Conservation (phyloP, 1,284 basidiomycete species). For the Acaromyces ingoldii region DNA sequence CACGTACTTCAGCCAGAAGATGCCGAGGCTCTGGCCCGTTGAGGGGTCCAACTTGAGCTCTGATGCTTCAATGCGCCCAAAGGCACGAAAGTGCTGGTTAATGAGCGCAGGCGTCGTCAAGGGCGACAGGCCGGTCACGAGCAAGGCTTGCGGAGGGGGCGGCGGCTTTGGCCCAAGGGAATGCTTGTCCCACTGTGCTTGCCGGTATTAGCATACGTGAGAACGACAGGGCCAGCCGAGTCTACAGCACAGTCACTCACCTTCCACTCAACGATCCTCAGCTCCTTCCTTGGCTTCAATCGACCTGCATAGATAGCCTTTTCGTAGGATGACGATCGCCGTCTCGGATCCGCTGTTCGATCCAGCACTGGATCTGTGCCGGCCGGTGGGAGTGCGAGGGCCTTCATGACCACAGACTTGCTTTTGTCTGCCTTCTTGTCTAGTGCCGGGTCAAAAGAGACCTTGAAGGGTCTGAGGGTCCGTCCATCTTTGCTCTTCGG, state of each 20-base stretch:
- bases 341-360: neutral
- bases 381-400: neutral
- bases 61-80: slow-evolving; percentile 67
- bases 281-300: neutral
- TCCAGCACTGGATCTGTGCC: neutral
- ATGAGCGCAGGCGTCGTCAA: slow-evolving; percentile 67
- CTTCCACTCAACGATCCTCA: neutral
- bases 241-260: neutral
- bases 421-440: neutral
- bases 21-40: slow-evolving; percentile 75
- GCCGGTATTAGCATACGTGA: too few relatives aligned
- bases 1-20: slow-evolving; percentile 70
- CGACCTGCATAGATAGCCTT: neutral
- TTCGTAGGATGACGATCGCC: too few relatives aligned
- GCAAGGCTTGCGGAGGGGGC: slow-evolving; percentile 60
- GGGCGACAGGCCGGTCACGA: slow-evolving; percentile 69
- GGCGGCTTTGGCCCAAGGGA: slow-evolving; percentile 72
- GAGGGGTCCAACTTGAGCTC: slow-evolving; percentile 75
- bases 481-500: slow-evolving; percentile 13
- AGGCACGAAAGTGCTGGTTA: slow-evolving; percentile 63
- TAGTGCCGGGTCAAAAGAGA: slow-evolving; percentile 1
- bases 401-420: too few relatives aligned
- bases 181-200: slow-evolving; percentile 70
- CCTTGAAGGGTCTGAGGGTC: neutral
- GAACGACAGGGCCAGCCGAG: neutral